Base-by-base conservation (phyloP, 768 basidiomycete species). In the Pisolithus albus region DNA sequence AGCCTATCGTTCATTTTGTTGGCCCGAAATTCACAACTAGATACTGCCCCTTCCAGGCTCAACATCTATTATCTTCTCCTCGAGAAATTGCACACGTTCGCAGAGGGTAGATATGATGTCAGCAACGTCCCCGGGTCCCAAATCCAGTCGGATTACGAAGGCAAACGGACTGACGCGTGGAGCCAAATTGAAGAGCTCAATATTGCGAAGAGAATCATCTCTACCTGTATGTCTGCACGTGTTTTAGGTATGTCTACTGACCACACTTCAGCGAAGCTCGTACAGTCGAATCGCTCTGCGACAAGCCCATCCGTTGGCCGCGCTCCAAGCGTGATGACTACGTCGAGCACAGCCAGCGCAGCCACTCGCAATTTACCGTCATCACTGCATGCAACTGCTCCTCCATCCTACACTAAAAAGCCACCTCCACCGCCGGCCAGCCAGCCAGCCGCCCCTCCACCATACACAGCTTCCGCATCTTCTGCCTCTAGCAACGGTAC, bases 1-100 rank as follows among this genome's bases (percentile, higher is more conserved):
- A 16, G 16, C 16, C 47, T 28, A 46, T 56, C 52, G 43, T 36
- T 47, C 34, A 36, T 41, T 21, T 40, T 44, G 15, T 34, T 26
- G 36, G 42, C 15, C 1, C 24, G 6, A 11, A 48, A 34, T 46
- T 28, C 26, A 46, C 34, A 47, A 53, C 50, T 37, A 18, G 42
- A 23, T 18, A 21, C 38, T 6, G 21, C 41, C 18, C 43, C 21
- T 24, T 32, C 46, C 56, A 95, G 92, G 70, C 75, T 95, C 59
- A 95, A 96, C 68, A 85, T 94, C 52, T 94, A 84, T 73, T 98
- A 97, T 70, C 74, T 96, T 51, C 81, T 97, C 64, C 76, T 96
- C 53, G 96, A 99, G 72, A 97, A 94, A 74, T 75, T 97, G 72
- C 87, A 88, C 64, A 78, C 80, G 36, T 98, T 94, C 61, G 82